Base-by-base conservation (phyloP, 164 flowering plant species). In the Brasenia schreberi region DNA sequence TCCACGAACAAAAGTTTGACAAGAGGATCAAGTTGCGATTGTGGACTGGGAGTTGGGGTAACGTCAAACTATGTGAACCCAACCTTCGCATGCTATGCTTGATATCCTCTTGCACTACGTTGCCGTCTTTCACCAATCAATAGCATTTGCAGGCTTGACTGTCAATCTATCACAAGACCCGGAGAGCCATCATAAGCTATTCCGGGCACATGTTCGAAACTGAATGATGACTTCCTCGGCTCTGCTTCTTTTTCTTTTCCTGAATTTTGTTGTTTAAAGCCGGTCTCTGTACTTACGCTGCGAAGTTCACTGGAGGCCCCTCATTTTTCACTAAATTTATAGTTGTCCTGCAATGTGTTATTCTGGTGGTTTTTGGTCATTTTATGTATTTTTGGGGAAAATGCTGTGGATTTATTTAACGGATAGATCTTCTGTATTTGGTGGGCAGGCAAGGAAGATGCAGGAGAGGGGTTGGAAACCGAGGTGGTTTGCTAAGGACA, bases 371-470 rank as follows among this genome's bases (percentile, higher is more conserved):
- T 49, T 49, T 49, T 49, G 12, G 16, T 14, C 12, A 49, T 49
- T 9, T 49, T 49, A 49, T 49, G 39, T 33, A 33, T 49, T 49
- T 49, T 49, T 49, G 53, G 56, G 56, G 56, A 14, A 33, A 33
- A 33, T 33, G 56, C 16, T 12, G 16, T 49, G 56, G 53, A 14
- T 9, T 49, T 49, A 33, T 49, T 49, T 49, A 9, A 49, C 56
- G 12, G 12, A 9, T 49, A 49, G 49, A 49, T 49, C 56, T 5
- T 49, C 16, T 9, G 12, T 49, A 4, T 33, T 18, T 63, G 65
- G 65, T 63, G 45, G 43, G 16, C 56, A 49, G 56, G 56, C 56
- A 49, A 49, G 56, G 56, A 49, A 49, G 56, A 49, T 49, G 56
- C 56, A 49, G 56, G 56, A 49, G 56, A 49, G 56, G 56, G 56